Evolutionary conservation across 2,329 filamentous ascomycete species (phyloP), one percentile per base, ranked within the genome.

Genomic region (Aspergillus phoenicis): DNA sequence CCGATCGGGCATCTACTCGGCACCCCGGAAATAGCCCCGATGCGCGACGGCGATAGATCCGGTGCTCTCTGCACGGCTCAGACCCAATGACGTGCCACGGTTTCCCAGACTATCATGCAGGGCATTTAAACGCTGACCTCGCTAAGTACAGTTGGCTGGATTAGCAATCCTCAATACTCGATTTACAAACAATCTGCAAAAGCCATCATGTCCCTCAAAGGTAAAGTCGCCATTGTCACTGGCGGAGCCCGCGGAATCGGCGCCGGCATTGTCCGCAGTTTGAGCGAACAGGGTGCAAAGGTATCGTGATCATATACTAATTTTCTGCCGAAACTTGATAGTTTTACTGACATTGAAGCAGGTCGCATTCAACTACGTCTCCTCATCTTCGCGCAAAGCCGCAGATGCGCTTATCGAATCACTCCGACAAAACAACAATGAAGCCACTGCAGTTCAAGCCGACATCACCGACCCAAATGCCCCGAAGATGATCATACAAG

Each of bases 321-420:
- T 20, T 20, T 20, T 20, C 20, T 20, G 20, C 20, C 20, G 20
- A 20, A 20, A 20, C 20, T 0, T 20, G 20, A 20, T 20, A 20
- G 20, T 20, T 20, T 20, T 20, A 20, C 20, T 20, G 20, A 20
- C 20, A 20, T 20, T 20, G 20, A 20, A 20, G 20, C 28, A 67
- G 65, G 62, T 67, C 10, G 60, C 62, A 10, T 64, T 66, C 47
- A 67, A 62, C 57, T 67, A 64, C 51, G 64, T 64, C 22, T 64
- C 65, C 1, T 48, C 54, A 3, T 63, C 62, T 3, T 66, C 65
- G 3, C 60, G 51, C 10, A 3, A 36, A 8, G 57, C 59, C 2
- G 65, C 65, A 11, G 58, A 58, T 36, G 58, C 43, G 11, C 57
- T 66, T 3, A 54, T 64, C 30, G 30, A 61, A 10, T 22, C 49